A percentile compares a stretch with the other conserved stretches of the same genome.
Evolutionary conservation across 1,284 basidiomycete genomes (phyloP).

Genomic region (Neolentinus lepideus): DNA sequence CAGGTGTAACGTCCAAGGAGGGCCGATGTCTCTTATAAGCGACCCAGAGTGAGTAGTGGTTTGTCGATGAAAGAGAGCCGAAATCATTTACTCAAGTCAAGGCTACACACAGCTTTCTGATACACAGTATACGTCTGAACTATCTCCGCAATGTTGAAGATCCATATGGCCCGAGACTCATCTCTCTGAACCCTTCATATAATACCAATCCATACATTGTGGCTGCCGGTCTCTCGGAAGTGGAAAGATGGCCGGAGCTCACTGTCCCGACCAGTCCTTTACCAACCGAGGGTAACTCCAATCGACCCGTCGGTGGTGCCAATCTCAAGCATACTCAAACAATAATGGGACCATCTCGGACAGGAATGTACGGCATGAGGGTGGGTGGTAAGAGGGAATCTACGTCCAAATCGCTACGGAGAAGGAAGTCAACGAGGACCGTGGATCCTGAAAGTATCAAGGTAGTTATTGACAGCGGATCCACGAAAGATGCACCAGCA

Average conservation of each 20-base stretch:
- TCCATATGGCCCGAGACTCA: slow-evolving; percentile 72
- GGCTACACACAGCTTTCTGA: slow-evolving; percentile 56
- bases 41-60: slow-evolving; percentile 42
- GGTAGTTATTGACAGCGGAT: slow-evolving; percentile 5
- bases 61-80: neutral
- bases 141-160: slow-evolving; percentile 87
- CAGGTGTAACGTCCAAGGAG: neutral
- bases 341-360: slow-evolving; percentile 49
- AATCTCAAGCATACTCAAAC: slow-evolving; percentile 78
- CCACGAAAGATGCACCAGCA: slow-evolving; percentile 2
- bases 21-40: slow-evolving; percentile 54
- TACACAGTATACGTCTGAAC: slow-evolving; percentile 78
- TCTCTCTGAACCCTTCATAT: slow-evolving; percentile 71
- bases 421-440: slow-evolving; percentile 20
- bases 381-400: slow-evolving; percentile 29
- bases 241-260: slow-evolving; percentile 80
- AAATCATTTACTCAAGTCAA: slow-evolving; percentile 4
- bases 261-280: slow-evolving; percentile 59
- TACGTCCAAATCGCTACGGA: slow-evolving; percentile 20
- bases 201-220: slow-evolving; percentile 75
- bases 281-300: slow-evolving; percentile 60
- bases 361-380: slow-evolving; percentile 24
- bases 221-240: slow-evolving; percentile 71
- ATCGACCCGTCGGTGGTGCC: slow-evolving; percentile 39
- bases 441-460: slow-evolving; percentile 22